Conservation (phyloP, 768 basidiomycete species). For the Candolleomyces eurysporus region DNA sequence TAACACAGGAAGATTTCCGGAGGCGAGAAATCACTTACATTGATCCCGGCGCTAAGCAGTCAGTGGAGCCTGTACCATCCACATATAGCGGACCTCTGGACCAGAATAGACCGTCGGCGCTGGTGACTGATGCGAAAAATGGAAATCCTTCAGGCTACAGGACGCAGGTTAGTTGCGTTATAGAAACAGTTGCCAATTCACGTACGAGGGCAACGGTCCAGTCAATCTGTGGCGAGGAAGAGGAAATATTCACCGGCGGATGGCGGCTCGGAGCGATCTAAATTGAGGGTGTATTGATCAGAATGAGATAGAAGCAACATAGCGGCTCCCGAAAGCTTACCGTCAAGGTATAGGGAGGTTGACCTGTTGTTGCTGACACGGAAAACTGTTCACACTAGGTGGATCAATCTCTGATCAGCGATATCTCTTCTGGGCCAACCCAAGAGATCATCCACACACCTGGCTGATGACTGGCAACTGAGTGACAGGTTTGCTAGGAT, state of each 20-base stretch:
- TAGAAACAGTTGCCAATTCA: neutral
- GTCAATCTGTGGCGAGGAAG: constrained; percentile 31
- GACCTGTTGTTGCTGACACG: constrained; percentile 41
- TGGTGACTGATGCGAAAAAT: constrained; percentile 48
- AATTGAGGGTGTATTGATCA: neutral
- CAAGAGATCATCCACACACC: neutral
- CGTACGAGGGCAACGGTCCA: constrained; percentile 42
- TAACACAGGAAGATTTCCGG: neutral
- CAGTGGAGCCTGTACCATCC: constrained; percentile 35
- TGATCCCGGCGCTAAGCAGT: constrained; percentile 40
- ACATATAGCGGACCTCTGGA: constrained; percentile 49
- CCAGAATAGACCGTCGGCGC: constrained; percentile 47
- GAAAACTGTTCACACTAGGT: constrained; percentile 47
- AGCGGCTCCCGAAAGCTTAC: constrained; percentile 23
- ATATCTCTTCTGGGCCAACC: neutral
- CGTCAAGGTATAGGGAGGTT: constrained; percentile 47
- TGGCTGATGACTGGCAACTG: neutral
- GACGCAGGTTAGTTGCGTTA: neutral
- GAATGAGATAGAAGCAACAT: neutral
- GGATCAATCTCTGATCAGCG: neutral
- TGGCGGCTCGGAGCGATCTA: constrained; percentile 51
- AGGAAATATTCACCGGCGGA: constrained; percentile 51
- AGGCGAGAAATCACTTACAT: constrained; percentile 20
- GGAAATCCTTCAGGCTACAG: constrained; percentile 42
- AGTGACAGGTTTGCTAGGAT: neutral